Conservation (phyloP, 2,329 filamentous ascomycete genomes). For the Ophiocordyceps australis region DNA sequence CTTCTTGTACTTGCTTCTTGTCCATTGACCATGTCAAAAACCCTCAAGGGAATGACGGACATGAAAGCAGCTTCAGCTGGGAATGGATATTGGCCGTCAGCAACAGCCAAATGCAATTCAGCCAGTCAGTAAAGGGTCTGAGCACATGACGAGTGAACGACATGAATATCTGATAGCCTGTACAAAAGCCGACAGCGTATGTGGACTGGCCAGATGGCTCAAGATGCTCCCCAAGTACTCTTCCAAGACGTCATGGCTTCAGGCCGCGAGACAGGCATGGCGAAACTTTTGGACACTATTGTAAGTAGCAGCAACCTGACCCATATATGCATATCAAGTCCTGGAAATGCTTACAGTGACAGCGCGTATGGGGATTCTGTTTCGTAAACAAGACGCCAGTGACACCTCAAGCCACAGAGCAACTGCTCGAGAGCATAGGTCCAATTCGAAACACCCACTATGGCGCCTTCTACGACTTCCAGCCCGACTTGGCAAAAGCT, state of each 20-base stretch:
- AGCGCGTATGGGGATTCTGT: slow-evolving; percentile 57
- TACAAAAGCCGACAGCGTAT: slow-evolving; percentile 1
- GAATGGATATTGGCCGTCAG: slow-evolving; percentile 19
- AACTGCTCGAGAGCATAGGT: slow-evolving; percentile 62
- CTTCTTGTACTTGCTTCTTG: not conserved
- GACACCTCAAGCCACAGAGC: slow-evolving; percentile 51
- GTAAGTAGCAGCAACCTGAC: slow-evolving; percentile 17
- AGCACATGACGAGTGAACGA: no score
- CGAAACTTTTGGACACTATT: slow-evolving; percentile 45
- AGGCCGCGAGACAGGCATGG: slow-evolving; percentile 30
- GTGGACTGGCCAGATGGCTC: slow-evolving; percentile 14
- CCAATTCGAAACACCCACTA: slow-evolving; percentile 88
- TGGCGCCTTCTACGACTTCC: slow-evolving; percentile 66
- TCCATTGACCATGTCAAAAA: slow-evolving; percentile 1
- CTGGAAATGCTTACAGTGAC: slow-evolving; percentile 3
- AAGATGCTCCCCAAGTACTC: slow-evolving; percentile 35
- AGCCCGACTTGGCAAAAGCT: slow-evolving; percentile 69
- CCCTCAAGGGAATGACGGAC: slow-evolving; percentile 49
- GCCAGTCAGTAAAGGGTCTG: no score
- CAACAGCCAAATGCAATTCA: not conserved
- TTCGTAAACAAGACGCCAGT: slow-evolving; percentile 54
- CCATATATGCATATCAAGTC: not conserved
- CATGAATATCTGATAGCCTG: not conserved
- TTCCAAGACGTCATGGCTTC: slow-evolving; percentile 41
- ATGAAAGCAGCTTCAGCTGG: slow-evolving; percentile 50